Evolutionary conservation across 108 stramenopile genomes (phyloP), one percentile per base, ranked within the genome.

Genomic region (Pseudonitzschia delicatissima): DNA sequence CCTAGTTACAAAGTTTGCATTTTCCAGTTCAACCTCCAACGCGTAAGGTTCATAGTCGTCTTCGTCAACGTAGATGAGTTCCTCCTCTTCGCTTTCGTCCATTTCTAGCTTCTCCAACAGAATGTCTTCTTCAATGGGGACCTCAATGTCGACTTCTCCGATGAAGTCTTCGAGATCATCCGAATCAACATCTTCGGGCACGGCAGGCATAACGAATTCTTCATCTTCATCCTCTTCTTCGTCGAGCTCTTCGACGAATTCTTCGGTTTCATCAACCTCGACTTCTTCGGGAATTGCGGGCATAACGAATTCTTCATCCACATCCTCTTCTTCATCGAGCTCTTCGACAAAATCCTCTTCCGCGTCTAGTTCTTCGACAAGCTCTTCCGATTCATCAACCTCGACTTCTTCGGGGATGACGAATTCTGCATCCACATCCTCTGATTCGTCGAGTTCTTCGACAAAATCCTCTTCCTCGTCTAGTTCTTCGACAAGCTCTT

Each of bases 1-100:
- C 39, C 40, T 34, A 2, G 34, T 45, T 8, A 73, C 23, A 47
- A 66, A 47, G 35, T 73, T 73, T 26, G 61, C 18, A 12, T 26
- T 23, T 23, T 66, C 64, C 45, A 31, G 5, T 15, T 64, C 53
- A 4, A 48, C 47, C 21, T 48, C 47, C 2, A 48, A 17, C 20
- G 47, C 9, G 47, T 59, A 37, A 3, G 2, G n/a, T 55, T 55
- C 53, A 2, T 55, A 6, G 53, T 27, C 26, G 31, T 28, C 31
- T 13, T 17, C 48, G 7, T 49, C 48, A 17, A 20, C 20, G 20
- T 20, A n/a, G 8, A 49, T 23, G n/a, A 49, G 7, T 17, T 20
- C 48, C n/a, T 49, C 48, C 20, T 49, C 48, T 7, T 49, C 48
- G 48, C 8, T 11, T 11, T 39, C 37, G 6, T 39, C 37, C 11